phyloP scores from a whole-genome alignment of 2,329 filamentous ascomycete genomes.

The Neospermospora avenae region DNA sequence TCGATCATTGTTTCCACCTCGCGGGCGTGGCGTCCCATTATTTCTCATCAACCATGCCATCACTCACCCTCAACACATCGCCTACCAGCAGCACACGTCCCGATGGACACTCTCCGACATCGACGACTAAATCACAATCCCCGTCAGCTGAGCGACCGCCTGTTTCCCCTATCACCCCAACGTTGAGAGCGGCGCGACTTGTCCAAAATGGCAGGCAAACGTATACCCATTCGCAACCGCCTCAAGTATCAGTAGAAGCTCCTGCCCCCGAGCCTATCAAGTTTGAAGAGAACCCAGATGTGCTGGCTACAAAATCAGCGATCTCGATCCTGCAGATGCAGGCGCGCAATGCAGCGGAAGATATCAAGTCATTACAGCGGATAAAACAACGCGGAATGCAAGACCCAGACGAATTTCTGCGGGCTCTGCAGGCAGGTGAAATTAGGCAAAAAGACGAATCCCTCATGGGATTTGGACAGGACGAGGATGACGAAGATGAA shows the following conservation, averaged over 20 bases:
- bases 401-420: constrained; percentile 69
- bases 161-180: constrained; percentile 34
- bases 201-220: constrained; percentile 28
- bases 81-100: constrained; percentile 6
- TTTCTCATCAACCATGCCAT: constrained; percentile 22
- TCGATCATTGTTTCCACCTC: not conserved
- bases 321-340: constrained; percentile 87
- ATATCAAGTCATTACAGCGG: constrained; percentile 67
- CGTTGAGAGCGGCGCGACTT: constrained; percentile 23
- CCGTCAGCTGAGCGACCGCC: constrained; percentile 30
- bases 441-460: constrained; percentile 39
- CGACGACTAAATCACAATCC: constrained; percentile 22
- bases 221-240: constrained; percentile 46
- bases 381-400: constrained; percentile 68
- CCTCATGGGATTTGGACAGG: constrained; percentile 25
- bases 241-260: constrained; percentile 41
- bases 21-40: not conserved
- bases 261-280: constrained; percentile 48
- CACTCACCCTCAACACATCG: constrained; percentile 27
- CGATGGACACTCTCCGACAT: constrained; percentile 5
- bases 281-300: constrained; percentile 73
- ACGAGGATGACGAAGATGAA: constrained; percentile 35
- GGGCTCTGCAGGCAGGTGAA: constrained; percentile 62
- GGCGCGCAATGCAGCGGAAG: constrained; percentile 69
- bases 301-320: constrained; percentile 78